Evolutionary conservation across 73 alveolate genomes (phyloP), one percentile per base, ranked within the genome.

Genomic region (Tetrahymena borealis): DNA sequence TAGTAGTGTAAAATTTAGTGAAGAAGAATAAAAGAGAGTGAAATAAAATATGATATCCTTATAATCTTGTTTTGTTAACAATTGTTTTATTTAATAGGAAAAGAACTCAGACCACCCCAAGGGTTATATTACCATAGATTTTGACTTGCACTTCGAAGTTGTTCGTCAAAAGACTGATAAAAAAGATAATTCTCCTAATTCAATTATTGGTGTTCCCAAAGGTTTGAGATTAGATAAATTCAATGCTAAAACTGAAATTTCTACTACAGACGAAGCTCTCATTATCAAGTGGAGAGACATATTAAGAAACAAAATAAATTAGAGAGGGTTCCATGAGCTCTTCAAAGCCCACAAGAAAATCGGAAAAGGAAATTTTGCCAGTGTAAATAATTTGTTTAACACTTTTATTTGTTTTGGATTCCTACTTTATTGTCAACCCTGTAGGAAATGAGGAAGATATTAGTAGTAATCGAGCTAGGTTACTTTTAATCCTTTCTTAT

Each of bases 341-440:
- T 93, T 93, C n/a, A 93, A 93, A 35, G 95, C 91, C 12, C 91
- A 79, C 28, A 93, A 93, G 90, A 93, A 93, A 39, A 93, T 93
- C 18, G 95, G 95, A 33, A 93, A 93, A 78, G 95, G 95, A 39
- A 93, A 93, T 90, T 93, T 93, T 90, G 95, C 95, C 20, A 79
- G 93, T 85, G 95, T 93, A 60, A 18, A 24, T 18, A 41, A 41
- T 7, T 18, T 41, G 16, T 41, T 41, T 41, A n/a, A n/a, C n/a
- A n/a, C n/a, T n/a, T n/a, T n/a, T n/a, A n/a, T n/a, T n/a, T n/a
- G n/a, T n/a, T n/a, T n/a, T n/a, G n/a, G n/a, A 60, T 60, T 60
- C 7, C n/a, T 41, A 20, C 6, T 20, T 60, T 60, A 15, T 60
- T 3, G 18, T 60, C 28, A 5, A 24, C 31, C 38, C 31, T 60